phyloP scores from a whole-genome alignment of 257 asterid genomes.

The Lantana camara region DNA sequence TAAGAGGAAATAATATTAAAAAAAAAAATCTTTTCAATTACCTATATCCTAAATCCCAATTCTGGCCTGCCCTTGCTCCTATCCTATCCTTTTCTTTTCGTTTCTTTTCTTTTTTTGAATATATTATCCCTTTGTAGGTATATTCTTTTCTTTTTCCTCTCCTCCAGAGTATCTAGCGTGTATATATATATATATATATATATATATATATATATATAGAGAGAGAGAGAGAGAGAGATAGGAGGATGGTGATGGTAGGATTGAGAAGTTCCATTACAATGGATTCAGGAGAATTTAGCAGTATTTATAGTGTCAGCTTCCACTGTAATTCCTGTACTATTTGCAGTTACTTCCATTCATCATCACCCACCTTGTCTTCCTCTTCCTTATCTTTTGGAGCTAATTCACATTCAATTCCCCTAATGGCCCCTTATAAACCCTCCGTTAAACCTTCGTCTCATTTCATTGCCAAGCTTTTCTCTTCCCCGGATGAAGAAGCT shows the following conservation, averaged over 20 bases:
- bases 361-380: constrained; percentile 49
- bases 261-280: constrained; percentile 28
- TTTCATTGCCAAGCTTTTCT: constrained; percentile 35
- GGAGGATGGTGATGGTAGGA: constrained; percentile 23
- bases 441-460: constrained; percentile 30
- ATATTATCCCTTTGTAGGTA: too few relatives aligned
- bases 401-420: constrained; percentile 38
- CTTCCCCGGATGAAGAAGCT: constrained; percentile 31
- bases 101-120: too few relatives aligned
- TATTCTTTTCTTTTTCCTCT: constrained; percentile 4
- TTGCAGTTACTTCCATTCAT: constrained; percentile 38
- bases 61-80: constrained; percentile 22
- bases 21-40: constrained; percentile 20
- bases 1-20: background rate
- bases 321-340: constrained; percentile 37
- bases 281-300: constrained; percentile 30
- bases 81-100: constrained; percentile 18
- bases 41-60: constrained; percentile 25
- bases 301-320: constrained; percentile 48
- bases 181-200: constrained; percentile 12
- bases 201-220: constrained; percentile 5
- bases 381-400: constrained; percentile 49
- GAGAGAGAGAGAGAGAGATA: constrained; percentile 1
- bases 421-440: constrained; percentile 43
- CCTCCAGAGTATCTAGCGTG: constrained; percentile 27